Base-by-base conservation (phyloP, 495 filamentous ascomycete species). In the Trichoderma parareesei region DNA sequence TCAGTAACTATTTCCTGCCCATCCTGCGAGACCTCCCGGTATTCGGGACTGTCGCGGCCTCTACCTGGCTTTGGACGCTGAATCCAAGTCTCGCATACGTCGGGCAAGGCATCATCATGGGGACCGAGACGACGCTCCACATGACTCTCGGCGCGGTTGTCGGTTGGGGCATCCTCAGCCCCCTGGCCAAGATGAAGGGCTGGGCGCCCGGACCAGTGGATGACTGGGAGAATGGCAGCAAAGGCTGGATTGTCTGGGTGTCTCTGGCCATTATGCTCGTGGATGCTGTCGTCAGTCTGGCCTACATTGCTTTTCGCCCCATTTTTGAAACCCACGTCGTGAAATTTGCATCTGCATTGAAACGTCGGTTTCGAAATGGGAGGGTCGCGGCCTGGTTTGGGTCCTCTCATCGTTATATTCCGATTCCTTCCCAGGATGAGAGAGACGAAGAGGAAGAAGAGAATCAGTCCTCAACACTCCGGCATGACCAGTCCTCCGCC, bases 211-310 rank as follows among this genome's bases (percentile, higher is more conserved):
- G 92, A 0, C 80, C 84, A 1, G 91, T 97, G 1, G 76, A 85
- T 37, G 90, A 94, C 71, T 99, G 95, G 95, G 87, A 88, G 64
- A 84, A 78, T 41, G 94, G 94, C 7, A 94, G 89, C 71, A 96
- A 97, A 78, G 94, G 93, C 27, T 99, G 94, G 94, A 97, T 99
- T 65, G 90, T 98, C 0, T 99, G 94, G 94, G 78, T 93, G 2
- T 93, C 90, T 65, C 75, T 99, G 40, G 91, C 94, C 1, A 95
- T 99, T 67, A 99, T 99, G 94, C 83, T 99, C 67, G 88, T 91
- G 8, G 94, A 99, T 75, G 90, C 93, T 2, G 77, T 98, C 4
- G 82, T 97, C 63, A 97, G 90, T 68, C 82, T 99, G 20, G 86
- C 90, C 5, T 92, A 91, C 79, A 80, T 99, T 35, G 80, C 91